Evolutionary conservation across 495 filamentous ascomycete genomes (phyloP), one percentile per base, ranked within the genome.

Genomic region (Trichoderma erinaceum): DNA sequence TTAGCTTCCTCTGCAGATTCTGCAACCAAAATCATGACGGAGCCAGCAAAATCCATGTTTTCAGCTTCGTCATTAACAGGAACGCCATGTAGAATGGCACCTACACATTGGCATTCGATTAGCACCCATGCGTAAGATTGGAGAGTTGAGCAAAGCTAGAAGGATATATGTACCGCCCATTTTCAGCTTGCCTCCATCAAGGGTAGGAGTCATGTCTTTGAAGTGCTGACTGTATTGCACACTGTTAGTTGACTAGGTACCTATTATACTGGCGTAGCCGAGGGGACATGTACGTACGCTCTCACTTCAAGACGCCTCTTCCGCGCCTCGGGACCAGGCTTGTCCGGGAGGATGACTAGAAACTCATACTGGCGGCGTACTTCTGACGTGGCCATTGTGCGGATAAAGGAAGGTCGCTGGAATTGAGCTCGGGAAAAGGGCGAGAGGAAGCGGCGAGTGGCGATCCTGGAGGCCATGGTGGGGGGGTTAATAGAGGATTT

Each of bases 291-390:
- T 56, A 80, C 90, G 75, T 77, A 95, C 90, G 83, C 79, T 65
- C 93, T 83, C 64, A 92, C 86, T 72, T 88, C 85, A 46, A 96
- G 75, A 41, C 93, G 77, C 80, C 89, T 90, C 64, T 82, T 79
- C 71, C 89, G 75, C n/a, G 78, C 83, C 5, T 85, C 89, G 23
- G 50, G 50, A 7, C 50, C 50, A 0, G 82, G 82, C 70, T 88
- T 84, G 78, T 98, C 94, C 18, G 92, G 93, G 18, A 94, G 70
- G 66, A 97, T 88, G 71, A 92, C 89, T 12, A 98, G 84, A 87
- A 89, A 98, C 78, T 98, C 93, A 67, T 84, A 80, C 78, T 89
- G 88, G 66, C 75, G 75, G 66, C 79, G 74, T 13, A 72, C 65
- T 64, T 78, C 77, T 32, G 79, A 70, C 10, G 72, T 46, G n/a